Evolutionary conservation across 2,329 filamentous ascomycete species (phyloP).

Genomic region (Lithohypha guttulata): DNA sequence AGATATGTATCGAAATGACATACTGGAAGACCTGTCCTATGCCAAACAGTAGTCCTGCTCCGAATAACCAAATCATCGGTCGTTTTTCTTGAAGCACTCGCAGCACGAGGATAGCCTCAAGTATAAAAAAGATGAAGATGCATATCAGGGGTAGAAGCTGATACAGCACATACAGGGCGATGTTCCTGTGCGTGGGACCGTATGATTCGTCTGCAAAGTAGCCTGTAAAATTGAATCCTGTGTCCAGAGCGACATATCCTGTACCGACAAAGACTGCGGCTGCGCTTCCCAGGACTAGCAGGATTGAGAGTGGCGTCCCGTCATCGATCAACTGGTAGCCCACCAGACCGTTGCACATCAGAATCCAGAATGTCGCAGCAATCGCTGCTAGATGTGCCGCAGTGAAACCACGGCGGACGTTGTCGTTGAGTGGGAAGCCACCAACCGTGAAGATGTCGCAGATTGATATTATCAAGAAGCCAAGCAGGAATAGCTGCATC

Average conservation of each 20-base stretch:
- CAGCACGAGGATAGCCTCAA: conserved; percentile 76
- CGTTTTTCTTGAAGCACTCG: conserved; percentile 75
- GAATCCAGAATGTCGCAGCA: conserved; percentile 75
- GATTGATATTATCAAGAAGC: conserved; percentile 77
- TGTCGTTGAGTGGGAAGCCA: conserved; percentile 64
- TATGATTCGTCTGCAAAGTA: conserved; percentile 57
- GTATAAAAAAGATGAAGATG: conserved; percentile 73
- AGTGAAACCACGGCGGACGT: conserved; percentile 68
- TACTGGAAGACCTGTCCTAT: conserved; percentile 95
- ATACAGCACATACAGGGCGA: conserved; percentile 88
- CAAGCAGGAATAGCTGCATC: conserved; percentile 86
- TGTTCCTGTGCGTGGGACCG: conserved; percentile 54
- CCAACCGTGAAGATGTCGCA: conserved; percentile 96
- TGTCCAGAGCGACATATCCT: conserved; percentile 91
- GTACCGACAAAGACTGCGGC: conserved; percentile 71
- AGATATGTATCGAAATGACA: conserved; percentile 82
- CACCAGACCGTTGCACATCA: conserved; percentile 83
- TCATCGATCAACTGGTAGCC: conserved; percentile 92
- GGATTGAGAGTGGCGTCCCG: conserved; percentile 74
- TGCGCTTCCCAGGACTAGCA: conserved; percentile 61
- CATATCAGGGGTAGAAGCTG: conserved; percentile 82
- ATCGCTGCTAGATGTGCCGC: conserved; percentile 86
- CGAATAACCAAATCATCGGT: conserved; percentile 78
- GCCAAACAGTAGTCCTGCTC: conserved; percentile 70
- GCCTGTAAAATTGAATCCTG: conserved; percentile 72